Evolutionary conservation across 2,329 filamentous ascomycete genomes (phyloP), one percentile per base, ranked within the genome.

Genomic region (Fusarium agapanthi): DNA sequence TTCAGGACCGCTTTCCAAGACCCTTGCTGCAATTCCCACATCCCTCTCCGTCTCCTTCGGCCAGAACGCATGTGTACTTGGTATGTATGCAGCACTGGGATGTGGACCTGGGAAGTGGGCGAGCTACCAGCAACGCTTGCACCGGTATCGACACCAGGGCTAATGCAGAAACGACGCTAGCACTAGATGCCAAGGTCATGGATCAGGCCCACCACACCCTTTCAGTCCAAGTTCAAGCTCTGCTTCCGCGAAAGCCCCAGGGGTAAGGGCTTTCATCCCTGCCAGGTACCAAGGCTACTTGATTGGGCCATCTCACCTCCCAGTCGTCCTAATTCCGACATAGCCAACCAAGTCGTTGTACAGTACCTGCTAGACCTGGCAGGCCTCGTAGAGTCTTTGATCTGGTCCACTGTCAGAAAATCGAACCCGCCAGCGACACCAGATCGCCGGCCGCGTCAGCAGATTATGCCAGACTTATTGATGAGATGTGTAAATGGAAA

Each of bases 361-460:
- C 15, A 15, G 34, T 35, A 24, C 64, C 61, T 58, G 57, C 48
- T 37, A 43, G 60, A 37, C 66, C 61, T 58, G 57, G 55, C 53
- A 48, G 64, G 55, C 53, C 56, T 63, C 55, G 32, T n/a, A 51
- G n/a, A 56, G 32, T 58, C 45, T 55, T 37, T 24, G 57, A 47
- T 53, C 53, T 48, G 45, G 41, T 60, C 68, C 53, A 62, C 45
- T 41, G 48, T 32, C 37, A 66, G 32, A 57, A 54, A 58, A 30
- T 34, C 32, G 47, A 69, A 65, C 51, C 58, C 51, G 24, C 51
- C 45, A 65, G 48, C 59, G 48, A 65, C 66, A 69, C 53, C 60
- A 62, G 71, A 72, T 74, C 71, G 68, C 71, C 57, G 71, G 71
- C 71, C 71, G 71, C 71, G 71, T 74, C 68, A 74, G 71, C 71